A percentile compares a stretch with the other conserved stretches of the same genome.
phyloP scores from a whole-genome alignment of 2,329 filamentous ascomycete genomes.

The Graphilbum fragrans region DNA sequence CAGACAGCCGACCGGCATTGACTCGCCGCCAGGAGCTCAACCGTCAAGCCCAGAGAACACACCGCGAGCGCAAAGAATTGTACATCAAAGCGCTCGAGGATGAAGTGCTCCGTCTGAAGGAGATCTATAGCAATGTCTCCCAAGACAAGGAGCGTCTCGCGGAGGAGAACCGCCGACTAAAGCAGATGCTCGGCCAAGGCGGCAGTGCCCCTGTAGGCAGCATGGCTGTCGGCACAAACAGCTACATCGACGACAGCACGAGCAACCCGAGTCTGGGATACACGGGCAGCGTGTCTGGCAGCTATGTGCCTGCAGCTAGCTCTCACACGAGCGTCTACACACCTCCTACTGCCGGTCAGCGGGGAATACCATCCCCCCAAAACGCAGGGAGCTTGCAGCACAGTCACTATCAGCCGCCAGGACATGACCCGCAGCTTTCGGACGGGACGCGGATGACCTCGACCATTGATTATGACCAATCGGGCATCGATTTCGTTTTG shows the following conservation, averaged over 20 bases:
- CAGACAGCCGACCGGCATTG: conserved; percentile 87
- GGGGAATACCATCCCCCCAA: conserved; percentile 4
- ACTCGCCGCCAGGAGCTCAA: conserved; percentile 90
- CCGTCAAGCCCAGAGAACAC: conserved; percentile 84
- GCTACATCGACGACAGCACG: conserved; percentile 26
- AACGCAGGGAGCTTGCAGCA: not conserved
- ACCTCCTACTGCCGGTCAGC: conserved; percentile 19
- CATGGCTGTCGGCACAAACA: conserved; percentile 8
- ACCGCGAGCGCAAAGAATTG: conserved; percentile 90
- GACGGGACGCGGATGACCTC: conserved; percentile 21
- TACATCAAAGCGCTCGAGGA: conserved; percentile 92
- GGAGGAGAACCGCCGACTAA: conserved; percentile 71
- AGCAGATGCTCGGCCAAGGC: conserved; percentile 39
- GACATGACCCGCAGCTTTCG: conserved; percentile 7
- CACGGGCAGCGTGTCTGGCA: conserved; percentile 48
- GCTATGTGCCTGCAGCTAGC: conserved; percentile 39
- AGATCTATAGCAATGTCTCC: conserved; percentile 61
- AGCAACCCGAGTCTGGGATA: conserved; percentile 35
- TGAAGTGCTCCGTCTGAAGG: conserved; percentile 79
- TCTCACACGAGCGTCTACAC: conserved; percentile 30
- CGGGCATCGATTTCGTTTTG: conserved; percentile 83
- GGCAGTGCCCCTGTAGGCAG: conserved; percentile 24
- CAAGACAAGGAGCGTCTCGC: conserved; percentile 65
- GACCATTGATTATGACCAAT: conserved; percentile 62
- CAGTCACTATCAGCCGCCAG: not conserved